Base-by-base conservation (phyloP, 805 yeast genomes). In the Hanseniaspora occidentalis region DNA sequence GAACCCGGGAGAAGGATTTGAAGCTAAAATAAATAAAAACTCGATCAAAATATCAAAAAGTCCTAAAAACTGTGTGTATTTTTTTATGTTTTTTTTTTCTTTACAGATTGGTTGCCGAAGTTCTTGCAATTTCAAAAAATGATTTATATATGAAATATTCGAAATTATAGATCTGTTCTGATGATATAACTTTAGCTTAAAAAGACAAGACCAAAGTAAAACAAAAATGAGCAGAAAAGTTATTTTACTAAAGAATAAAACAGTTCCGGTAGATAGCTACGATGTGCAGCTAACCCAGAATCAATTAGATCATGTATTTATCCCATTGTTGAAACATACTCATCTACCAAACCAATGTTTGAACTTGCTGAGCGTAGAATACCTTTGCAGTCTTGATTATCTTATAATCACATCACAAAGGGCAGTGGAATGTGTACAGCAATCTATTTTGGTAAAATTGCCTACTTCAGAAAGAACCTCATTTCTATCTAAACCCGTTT, bases 321-420 rank as follows among this genome's bases (percentile, higher is more conserved):
- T 88, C 1, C 96, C 96, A 0, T 62, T 89, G 29, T 65, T 89
- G 35, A 67, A 69, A 27, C 95, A 85, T 57, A 65, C 70, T 0
- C 77, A 73, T 36, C 57, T 71, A 19, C 66, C 73, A 9, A 48
- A 53, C 0, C 64, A 60, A 11, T 69, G 82, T 3, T 52, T 66
- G 3, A 46, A 50, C 0, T 67, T 69, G 38, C 60, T 85, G 9
- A 51, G 51, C 2, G 65, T 75, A 4, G 51, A 52, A 0, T 63
- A 60, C 8, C 75, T 73, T 45, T 44, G 71, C 1, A 36, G 50
- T 1, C 49, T 67, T 22, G 66, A 69, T 31, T 71, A 77, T 0
- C 58, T 85, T 27, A 79, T 89, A 8, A 76, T 89, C 3, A 88
- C 97, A 0, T 82, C 94, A 2, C 96, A 89, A 55, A 60, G 97